Evolutionary conservation across 2,329 filamentous ascomycete species (phyloP), one percentile per base, ranked within the genome.

Genomic region (Pseudocercospora eumusae): DNA sequence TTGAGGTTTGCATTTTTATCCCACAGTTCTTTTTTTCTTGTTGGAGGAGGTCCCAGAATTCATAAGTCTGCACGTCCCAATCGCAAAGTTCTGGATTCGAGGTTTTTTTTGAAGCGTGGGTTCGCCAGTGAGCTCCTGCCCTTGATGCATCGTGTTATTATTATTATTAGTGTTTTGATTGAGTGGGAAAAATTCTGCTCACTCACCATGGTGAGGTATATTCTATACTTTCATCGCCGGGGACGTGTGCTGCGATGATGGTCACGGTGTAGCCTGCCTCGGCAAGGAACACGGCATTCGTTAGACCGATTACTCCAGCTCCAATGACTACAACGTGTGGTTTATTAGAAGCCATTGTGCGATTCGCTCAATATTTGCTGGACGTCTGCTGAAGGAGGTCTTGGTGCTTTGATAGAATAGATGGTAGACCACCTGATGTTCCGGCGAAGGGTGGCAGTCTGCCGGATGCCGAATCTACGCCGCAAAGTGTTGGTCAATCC

Each of bases 71-170:
- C 0, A 72, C 63, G 65, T 82, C 79, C 79, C 79, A 82, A 23
- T 68, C 69, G 49, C 75, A 72, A 47, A 75, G 67, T 54, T 77
- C 75, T 3, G 61, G 60, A 40, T 77, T 73, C 6, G 71, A 63
- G 1, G n/a, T n/a, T n/a, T n/a, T n/a, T n/a, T 63, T 44, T 0
- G 69, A 68, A 15, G 78, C 76, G 63, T 80, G 77, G 2, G 79
- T 76, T 36, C 78, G 74, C 80, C 80, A 82, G 58, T 81, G 77
- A 1, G 78, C 80, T 4, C 81, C 80, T 1, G 80, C 80, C 78
- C 78, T 80, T 36, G 13, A 55, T 18, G 52, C 25, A 23, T 23
- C 10, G 18, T 31, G 27, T 23, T 18, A 40, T 3, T 44, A 15
- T 44, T 20, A 4, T 15, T 4, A 10, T 31, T 8, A n/a, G n/a